phyloP scores from a whole-genome alignment of 768 basidiomycete genomes.

The Leccinum disarticulatum region DNA sequence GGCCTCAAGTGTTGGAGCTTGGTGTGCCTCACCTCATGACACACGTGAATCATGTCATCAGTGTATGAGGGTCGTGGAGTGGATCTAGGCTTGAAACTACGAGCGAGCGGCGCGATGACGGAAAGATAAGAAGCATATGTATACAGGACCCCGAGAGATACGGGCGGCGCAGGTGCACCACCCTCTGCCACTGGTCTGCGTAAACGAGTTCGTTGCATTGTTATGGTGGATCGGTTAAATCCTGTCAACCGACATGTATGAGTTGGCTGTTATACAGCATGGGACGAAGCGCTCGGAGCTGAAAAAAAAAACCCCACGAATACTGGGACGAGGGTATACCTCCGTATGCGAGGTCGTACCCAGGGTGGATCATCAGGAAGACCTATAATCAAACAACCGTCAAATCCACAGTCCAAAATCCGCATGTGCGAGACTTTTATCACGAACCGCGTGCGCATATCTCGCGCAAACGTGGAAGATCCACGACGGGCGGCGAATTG shows the following conservation, averaged over 20 bases:
- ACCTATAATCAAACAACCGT: slow-evolving; percentile 40
- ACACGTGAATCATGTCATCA: slow-evolving; percentile 11
- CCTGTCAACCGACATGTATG: not conserved
- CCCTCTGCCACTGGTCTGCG: slow-evolving; percentile 17
- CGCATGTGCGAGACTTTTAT: not conserved
- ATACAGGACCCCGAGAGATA: slow-evolving; percentile 18
- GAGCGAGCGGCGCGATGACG: not conserved
- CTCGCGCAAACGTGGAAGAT: slow-evolving; percentile 53
- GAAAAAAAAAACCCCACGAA: not conserved
- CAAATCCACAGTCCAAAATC: not conserved
- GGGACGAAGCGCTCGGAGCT: not conserved
- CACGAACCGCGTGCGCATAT: slow-evolving; percentile 62
- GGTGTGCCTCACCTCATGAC: slow-evolving; percentile 1
- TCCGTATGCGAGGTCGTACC: slow-evolving; percentile 62
- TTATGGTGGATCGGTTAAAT: not conserved
- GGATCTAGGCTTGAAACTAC: slow-evolving; percentile 14
- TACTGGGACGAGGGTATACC: slow-evolving; percentile 2
- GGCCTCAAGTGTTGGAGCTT: not conserved
- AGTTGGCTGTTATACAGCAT: slow-evolving; percentile 4
- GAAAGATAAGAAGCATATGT: slow-evolving; percentile 19
- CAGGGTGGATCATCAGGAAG: slow-evolving; percentile 73
- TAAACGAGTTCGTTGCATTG: not conserved
- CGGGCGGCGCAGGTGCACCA: slow-evolving; percentile 3
- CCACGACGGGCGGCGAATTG: slow-evolving; percentile 47
- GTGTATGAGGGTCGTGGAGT: slow-evolving; percentile 4